phyloP scores from a whole-genome alignment of 495 filamentous ascomycete species.

The Aspergillus incahuasiensis region DNA sequence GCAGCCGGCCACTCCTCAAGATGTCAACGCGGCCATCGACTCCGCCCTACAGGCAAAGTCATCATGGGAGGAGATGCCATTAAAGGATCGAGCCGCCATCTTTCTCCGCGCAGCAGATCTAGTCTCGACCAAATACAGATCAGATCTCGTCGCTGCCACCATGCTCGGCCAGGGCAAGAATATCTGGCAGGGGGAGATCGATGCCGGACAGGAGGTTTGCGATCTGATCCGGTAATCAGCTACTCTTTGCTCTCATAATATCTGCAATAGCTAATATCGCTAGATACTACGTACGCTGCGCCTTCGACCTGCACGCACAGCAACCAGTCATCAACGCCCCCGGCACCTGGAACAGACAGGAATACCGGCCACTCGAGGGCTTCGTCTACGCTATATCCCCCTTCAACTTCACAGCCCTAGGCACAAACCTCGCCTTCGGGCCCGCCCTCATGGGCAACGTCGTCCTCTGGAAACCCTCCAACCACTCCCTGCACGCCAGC shows the following conservation, averaged over 20 bases:
- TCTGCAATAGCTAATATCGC: too few relatives aligned
- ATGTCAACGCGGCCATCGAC: constrained; percentile 73
- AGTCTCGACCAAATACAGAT: constrained; percentile 82
- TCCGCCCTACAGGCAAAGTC: constrained; percentile 76
- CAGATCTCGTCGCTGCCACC: constrained; percentile 88
- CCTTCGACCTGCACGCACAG: too few relatives aligned
- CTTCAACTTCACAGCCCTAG: constrained; percentile 89
- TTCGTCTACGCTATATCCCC: constrained; percentile 84
- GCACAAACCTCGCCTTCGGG: constrained; percentile 66
- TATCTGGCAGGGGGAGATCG: constrained; percentile 95
- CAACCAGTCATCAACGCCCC: too few relatives aligned
- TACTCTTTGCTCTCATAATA: too few relatives aligned
- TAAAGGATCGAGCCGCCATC: constrained; percentile 81
- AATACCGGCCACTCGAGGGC: constrained; percentile 82
- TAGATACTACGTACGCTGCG: too few relatives aligned
- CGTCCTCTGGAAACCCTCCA: constrained; percentile 84
- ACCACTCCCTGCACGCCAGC: constrained; percentile 68
- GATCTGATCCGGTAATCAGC: too few relatives aligned
- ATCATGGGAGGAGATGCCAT: constrained; percentile 77
- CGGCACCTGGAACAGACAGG: constrained; percentile 32
- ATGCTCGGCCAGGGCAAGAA: constrained; percentile 98
- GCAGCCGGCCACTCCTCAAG: too few relatives aligned
- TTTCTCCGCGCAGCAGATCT: constrained; percentile 94
- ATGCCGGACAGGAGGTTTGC: constrained; percentile 80
- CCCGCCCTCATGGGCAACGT: constrained; percentile 82